A percentile compares a stretch with the other conserved stretches of the same genome.
phyloP scores from a whole-genome alignment of 2,329 filamentous ascomycete species.

The Sporothrix euskadiensis region DNA sequence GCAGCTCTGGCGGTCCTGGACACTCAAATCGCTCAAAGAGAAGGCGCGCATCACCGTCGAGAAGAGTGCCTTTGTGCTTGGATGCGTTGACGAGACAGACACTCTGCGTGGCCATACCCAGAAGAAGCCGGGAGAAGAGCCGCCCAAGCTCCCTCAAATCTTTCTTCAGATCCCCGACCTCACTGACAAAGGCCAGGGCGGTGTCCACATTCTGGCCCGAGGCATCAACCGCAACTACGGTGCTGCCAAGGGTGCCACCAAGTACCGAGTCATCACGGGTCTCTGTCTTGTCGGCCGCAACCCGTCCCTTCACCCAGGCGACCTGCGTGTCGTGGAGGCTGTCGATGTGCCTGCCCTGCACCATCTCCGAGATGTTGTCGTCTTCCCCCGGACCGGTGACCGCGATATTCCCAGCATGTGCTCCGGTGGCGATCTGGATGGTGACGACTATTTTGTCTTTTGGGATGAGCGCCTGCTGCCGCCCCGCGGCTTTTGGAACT shows the following conservation, averaged over 20 bases:
- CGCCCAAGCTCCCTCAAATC: constrained; percentile 71
- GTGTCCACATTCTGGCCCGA: constrained; percentile 34
- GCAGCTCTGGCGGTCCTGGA: constrained; percentile 84
- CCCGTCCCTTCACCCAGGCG: constrained; percentile 89
- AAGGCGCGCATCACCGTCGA: constrained; percentile 84
- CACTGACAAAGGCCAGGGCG: constrained; percentile 42
- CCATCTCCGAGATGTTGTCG: constrained; percentile 81
- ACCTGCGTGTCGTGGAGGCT: constrained; percentile 83
- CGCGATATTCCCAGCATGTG: constrained; percentile 87
- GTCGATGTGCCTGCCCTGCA: constrained; percentile 71
- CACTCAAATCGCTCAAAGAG: constrained; percentile 85
- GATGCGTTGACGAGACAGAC: constrained; percentile 82
- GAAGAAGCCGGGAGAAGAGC: constrained; percentile 42
- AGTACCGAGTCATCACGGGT: constrained; percentile 68
- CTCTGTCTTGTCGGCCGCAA: constrained; percentile 86
- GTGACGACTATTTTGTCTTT: constrained; percentile 91
- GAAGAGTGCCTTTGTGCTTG: constrained; percentile 82
- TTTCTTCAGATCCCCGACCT: constrained; percentile 76
- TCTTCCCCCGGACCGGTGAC: constrained; percentile 62
- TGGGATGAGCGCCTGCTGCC: constrained; percentile 82
- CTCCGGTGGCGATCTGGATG: constrained; percentile 92
- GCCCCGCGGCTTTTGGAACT: constrained; percentile 56
- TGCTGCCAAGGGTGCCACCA: constrained; percentile 31
- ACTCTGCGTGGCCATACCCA: constrained; percentile 68
- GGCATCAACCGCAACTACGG: not conserved